Conservation (phyloP, 2,329 filamentous ascomycete species). For the Lojkania enalia region DNA sequence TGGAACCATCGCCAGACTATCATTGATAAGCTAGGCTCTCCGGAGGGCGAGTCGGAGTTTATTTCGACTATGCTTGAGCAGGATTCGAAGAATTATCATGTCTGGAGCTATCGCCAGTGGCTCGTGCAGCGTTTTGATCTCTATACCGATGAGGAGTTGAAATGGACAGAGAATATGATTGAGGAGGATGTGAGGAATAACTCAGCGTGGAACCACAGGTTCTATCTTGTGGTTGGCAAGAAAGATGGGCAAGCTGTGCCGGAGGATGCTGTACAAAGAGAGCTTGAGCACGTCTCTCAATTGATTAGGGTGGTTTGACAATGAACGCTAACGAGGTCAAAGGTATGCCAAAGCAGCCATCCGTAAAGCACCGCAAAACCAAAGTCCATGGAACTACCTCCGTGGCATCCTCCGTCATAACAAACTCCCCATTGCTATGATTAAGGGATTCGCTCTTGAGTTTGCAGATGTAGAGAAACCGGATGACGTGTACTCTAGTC, state of each 20-base stretch:
- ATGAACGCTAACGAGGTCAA: constrained; percentile 19
- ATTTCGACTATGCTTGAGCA: constrained; percentile 77
- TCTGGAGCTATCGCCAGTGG: constrained; percentile 93
- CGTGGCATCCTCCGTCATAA: constrained; percentile 73
- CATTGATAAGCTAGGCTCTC: constrained; percentile 61
- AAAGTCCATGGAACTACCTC: constrained; percentile 92
- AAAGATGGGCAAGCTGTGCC: constrained; percentile 45
- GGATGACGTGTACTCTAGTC: constrained; percentile 61
- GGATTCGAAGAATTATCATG: constrained; percentile 97
- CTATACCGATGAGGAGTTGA: constrained; percentile 63
- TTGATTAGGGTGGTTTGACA: background rate
- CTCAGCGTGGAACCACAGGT: constrained; percentile 95
- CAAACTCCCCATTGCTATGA: constrained; percentile 52
- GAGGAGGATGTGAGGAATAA: constrained; percentile 88
- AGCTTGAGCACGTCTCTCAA: constrained; percentile 63
- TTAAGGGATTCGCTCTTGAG: constrained; percentile 58
- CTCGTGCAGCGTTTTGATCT: constrained; percentile 66
- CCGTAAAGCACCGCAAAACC: constrained; percentile 83
- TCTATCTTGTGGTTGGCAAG: constrained; percentile 82
- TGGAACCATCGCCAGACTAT: constrained; percentile 70
- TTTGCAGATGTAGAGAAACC: constrained; percentile 56
- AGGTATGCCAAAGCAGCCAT: constrained; percentile 70
- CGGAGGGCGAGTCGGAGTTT: constrained; percentile 72
- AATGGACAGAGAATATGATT: constrained; percentile 72
- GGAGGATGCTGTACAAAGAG: constrained; percentile 67